phyloP scores from a whole-genome alignment of 345 rosid genomes.

The Citrus medica region DNA sequence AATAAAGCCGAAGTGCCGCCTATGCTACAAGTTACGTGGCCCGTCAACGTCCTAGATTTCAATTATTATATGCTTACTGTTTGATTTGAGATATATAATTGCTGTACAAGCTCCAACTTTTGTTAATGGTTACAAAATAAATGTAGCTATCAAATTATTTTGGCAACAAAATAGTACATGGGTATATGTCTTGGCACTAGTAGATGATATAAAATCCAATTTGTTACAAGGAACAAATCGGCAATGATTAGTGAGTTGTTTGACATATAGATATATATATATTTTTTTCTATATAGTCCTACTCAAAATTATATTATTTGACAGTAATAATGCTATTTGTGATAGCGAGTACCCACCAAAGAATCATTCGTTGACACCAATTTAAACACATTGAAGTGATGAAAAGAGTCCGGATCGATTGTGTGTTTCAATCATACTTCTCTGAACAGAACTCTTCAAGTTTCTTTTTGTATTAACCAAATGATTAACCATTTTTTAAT shows the following conservation, averaged over 20 bases:
- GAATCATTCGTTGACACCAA: conserved; percentile 1
- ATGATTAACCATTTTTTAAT: too few relatives aligned
- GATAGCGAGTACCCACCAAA: conserved; percentile 21
- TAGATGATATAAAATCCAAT: conserved; percentile 24
- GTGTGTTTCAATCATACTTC: not conserved
- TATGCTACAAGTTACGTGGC: not conserved
- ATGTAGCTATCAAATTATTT: conserved; percentile 5
- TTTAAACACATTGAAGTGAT: not conserved
- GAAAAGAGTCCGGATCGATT: not conserved
- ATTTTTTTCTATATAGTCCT: not conserved
- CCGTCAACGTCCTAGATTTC: not conserved
- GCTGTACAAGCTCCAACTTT: not conserved
- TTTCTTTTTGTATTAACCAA: not conserved
- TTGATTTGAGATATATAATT: not conserved
- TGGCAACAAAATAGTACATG: not conserved
- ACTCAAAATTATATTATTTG: not conserved
- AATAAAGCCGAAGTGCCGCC: not conserved
- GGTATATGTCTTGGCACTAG: conserved; percentile 15
- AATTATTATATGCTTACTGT: not conserved
- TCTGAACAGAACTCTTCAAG: not conserved
- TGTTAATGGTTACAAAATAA: not conserved
- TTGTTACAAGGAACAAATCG: conserved; percentile 21
- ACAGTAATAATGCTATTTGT: not conserved
- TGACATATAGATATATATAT: not conserved
- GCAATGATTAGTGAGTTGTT: conserved; percentile 25